Conservation (phyloP, 805 yeast species). For the Metschnikowia bowlesiae region DNA sequence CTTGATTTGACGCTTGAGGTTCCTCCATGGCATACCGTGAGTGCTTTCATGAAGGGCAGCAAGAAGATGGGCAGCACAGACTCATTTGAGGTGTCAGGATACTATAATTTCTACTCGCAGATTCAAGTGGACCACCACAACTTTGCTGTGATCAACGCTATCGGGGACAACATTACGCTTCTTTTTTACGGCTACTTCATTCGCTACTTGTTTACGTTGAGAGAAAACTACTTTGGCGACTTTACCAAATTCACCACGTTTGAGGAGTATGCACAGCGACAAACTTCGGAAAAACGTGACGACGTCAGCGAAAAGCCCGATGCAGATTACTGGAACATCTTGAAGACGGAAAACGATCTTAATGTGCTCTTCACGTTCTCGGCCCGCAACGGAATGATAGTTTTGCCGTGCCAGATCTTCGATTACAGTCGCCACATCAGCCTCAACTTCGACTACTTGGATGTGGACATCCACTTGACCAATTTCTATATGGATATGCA, state of each 20-base stretch:
- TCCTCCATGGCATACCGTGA: constrained; percentile 90
- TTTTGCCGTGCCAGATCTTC: constrained; percentile 72
- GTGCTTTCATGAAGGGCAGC: constrained; percentile 57
- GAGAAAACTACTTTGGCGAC: constrained; percentile 91
- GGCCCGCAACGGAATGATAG: constrained; percentile 63
- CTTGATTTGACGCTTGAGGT: constrained; percentile 64
- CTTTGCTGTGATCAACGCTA: constrained; percentile 58
- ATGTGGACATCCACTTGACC: constrained; percentile 78
- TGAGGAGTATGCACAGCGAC: constrained; percentile 55
- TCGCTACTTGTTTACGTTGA: constrained; percentile 66
- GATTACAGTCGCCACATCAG: constrained; percentile 58
- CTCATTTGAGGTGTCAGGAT: constrained; percentile 58
- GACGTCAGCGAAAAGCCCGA: constrained; percentile 3
- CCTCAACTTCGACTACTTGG: constrained; percentile 59
- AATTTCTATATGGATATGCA: constrained; percentile 93
- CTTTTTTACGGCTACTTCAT: constrained; percentile 76
- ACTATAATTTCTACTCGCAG: constrained; percentile 55
- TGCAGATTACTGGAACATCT: constrained; percentile 32
- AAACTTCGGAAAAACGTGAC: background rate
- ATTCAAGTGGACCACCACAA: constrained; percentile 68
- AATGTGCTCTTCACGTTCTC: constrained; percentile 73
- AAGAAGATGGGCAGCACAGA: constrained; percentile 64
- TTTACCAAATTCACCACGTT: constrained; percentile 76
- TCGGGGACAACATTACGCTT: constrained; percentile 63
- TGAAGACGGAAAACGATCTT: constrained; percentile 62